These are phyloP conservation scores for Phytophthora pluvialis DNA, from an alignment of 352 stramenopile genomes.

Conservation along the genomic window DNA sequence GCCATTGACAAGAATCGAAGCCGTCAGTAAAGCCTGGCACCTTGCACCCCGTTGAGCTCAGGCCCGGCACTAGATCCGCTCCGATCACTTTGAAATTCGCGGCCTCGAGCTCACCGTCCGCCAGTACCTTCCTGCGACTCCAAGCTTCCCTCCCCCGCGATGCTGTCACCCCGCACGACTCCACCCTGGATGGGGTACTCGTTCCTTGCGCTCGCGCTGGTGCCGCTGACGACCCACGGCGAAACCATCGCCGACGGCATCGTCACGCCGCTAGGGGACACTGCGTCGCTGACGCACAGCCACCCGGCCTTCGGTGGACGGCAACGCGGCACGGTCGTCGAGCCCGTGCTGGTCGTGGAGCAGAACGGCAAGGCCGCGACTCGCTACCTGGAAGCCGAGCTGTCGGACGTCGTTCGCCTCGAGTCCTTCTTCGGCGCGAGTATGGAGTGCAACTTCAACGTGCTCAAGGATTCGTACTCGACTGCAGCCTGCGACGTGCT, in stretches of 20 bases:
- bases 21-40: background rate
- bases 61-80: background rate
- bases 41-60: background rate
- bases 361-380: conserved; percentile 11
- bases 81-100: conserved; percentile 31
- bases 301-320: conserved; percentile 48
- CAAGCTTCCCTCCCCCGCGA: conserved; percentile 16
- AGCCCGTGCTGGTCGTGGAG: conserved; percentile 34
- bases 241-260: conserved; percentile 40
- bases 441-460: conserved; percentile 41
- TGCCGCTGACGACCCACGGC: conserved; percentile 12
- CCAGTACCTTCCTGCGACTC: background rate
- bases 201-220: conserved; percentile 18
- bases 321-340: conserved; percentile 14
- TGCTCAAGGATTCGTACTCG: conserved; percentile 33
- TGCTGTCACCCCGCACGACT: conserved; percentile 11
- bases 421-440: conserved; percentile 44
- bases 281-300: conserved; percentile 36
- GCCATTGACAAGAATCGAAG: conserved; percentile 11
- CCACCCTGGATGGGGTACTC: conserved; percentile 29
- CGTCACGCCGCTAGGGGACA: conserved; percentile 32
- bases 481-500: conserved; percentile 23
- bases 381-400: conserved; percentile 29
- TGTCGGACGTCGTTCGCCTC: conserved; percentile 47
- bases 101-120: conserved; percentile 19